phyloP scores from a whole-genome alignment of 352 stramenopile genomes.

The Blastocystis sp. region DNA sequence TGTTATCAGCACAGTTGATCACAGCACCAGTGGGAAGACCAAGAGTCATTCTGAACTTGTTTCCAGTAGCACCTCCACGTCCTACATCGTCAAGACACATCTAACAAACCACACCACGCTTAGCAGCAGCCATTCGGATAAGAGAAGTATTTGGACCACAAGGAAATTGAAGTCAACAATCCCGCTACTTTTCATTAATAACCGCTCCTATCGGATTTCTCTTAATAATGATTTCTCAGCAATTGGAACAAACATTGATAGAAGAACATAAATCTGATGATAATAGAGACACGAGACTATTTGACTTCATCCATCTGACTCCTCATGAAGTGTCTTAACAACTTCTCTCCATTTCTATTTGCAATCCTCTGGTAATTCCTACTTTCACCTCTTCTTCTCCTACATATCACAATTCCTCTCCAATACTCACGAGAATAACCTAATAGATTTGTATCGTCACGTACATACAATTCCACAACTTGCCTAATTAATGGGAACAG shows the following conservation, averaged over 20 bases:
- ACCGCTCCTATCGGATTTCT: neutral
- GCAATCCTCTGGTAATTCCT: neutral
- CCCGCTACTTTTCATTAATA: neutral
- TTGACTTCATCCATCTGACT: neutral
- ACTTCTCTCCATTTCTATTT: neutral
- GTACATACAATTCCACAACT: neutral
- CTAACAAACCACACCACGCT: constrained; percentile 14
- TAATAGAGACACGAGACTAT: neutral
- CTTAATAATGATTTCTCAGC: too few relatives aligned
- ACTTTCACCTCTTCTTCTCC: neutral
- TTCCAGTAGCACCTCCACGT: constrained; percentile 87
- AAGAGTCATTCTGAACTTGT: constrained; percentile 97
- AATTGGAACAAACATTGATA: too few relatives aligned
- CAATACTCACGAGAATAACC: neutral
- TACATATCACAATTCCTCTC: neutral
- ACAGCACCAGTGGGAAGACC: constrained; percentile 94
- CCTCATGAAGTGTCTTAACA: neutral
- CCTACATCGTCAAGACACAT: constrained; percentile 65
- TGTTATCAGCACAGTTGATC: constrained; percentile 99
- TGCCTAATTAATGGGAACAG: neutral
- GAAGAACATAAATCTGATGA: neutral
- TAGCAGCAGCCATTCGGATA: constrained; percentile 59
- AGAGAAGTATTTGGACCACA: neutral
- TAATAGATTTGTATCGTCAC: neutral
- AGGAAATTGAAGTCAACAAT: neutral